phyloP scores from a whole-genome alignment of 148 eudicot species.

The Drosera capensis region DNA sequence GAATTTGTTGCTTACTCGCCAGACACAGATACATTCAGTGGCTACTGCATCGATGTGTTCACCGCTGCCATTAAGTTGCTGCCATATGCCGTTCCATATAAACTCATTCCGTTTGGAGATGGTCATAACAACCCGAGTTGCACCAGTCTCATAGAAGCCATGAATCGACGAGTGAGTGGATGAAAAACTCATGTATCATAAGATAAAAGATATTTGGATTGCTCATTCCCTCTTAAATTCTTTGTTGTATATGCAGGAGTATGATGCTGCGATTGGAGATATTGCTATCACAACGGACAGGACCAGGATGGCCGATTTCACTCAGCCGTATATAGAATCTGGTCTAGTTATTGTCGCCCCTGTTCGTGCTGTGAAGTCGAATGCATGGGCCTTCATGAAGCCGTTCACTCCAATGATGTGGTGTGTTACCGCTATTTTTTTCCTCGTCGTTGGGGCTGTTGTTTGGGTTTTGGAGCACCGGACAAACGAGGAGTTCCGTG shows the following conservation, averaged over 20 bases:
- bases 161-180: constrained; percentile 46
- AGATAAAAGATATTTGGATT: too few relatives aligned
- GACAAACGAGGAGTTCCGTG: constrained; percentile 57
- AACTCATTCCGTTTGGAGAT: constrained; percentile 47
- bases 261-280: constrained; percentile 58
- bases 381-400: constrained; percentile 50
- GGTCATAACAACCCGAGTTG: constrained; percentile 39
- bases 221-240: too few relatives aligned
- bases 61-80: constrained; percentile 44
- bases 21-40: constrained; percentile 25
- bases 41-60: constrained; percentile 72
- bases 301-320: constrained; percentile 45
- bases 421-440: constrained; percentile 31
- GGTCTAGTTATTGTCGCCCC: constrained; percentile 62
- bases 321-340: constrained; percentile 50
- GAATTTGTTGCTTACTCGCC: constrained; percentile 32
- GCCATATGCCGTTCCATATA: constrained; percentile 61
- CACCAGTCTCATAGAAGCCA: constrained; percentile 29
- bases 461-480: constrained; percentile 66
- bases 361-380: constrained; percentile 17
- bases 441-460: constrained; percentile 42
- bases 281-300: constrained; percentile 47
- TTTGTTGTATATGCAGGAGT: constrained; percentile 16
- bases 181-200: too few relatives aligned
- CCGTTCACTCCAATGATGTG: constrained; percentile 55